These are phyloP conservation scores for Sporisorium scitamineum DNA, from an alignment of 1,284 basidiomycete genomes.

Conservation along the genomic window DNA sequence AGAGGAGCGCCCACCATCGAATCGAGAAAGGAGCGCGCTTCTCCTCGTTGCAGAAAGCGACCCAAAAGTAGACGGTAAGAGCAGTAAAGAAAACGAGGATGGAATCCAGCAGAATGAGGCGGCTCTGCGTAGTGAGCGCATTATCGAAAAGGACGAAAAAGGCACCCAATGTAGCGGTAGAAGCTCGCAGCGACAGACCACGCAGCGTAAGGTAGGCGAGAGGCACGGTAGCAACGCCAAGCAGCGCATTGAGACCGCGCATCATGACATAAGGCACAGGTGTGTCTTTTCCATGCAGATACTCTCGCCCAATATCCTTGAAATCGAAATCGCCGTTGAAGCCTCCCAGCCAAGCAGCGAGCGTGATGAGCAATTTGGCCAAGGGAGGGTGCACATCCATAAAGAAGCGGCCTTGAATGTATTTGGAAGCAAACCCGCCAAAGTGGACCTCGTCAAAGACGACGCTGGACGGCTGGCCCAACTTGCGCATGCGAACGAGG, in stretches of 20 bases:
- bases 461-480: conserved; percentile 65
- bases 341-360: conserved; percentile 88
- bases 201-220: conserved; percentile 93
- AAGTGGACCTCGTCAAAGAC: conserved; percentile 69
- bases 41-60: conserved; percentile 91
- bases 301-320: conserved; percentile 82
- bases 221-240: conserved; percentile 90
- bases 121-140: conserved; percentile 91
- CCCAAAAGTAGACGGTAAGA: conserved; percentile 86
- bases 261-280: conserved; percentile 93
- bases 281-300: conserved; percentile 60
- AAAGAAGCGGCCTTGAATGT: conserved; percentile 86
- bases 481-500: conserved; percentile 58
- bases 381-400: conserved; percentile 98
- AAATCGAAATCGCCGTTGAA: conserved; percentile 96
- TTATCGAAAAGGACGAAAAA: conserved; percentile 97
- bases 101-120: conserved; percentile 96
- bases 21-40: conserved; percentile 79
- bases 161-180: conserved; percentile 88
- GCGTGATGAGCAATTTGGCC: conserved; percentile 92
- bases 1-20: conserved; percentile 92
- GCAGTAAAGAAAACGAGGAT: conserved; percentile 98
- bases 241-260: conserved; percentile 89
- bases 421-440: conserved; percentile 79
- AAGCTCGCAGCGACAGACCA: conserved; percentile 83